Conservation (phyloP, 73 alveolate species). For the Diophrys sp. region DNA sequence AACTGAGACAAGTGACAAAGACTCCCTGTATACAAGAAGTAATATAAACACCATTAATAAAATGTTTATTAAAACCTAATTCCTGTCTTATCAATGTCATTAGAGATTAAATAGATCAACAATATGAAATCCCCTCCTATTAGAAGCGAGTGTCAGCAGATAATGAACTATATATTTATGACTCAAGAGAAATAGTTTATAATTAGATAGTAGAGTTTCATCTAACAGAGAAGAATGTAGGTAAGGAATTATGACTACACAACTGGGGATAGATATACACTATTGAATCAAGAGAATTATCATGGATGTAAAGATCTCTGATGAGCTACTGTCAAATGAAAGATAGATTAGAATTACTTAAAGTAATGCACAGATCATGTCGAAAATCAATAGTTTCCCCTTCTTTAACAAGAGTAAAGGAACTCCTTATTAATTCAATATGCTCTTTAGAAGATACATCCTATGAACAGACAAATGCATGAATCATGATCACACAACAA, state of each 20-base stretch:
- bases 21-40: slow-evolving; percentile 1
- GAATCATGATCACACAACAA: background rate
- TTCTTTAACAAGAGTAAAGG: background rate
- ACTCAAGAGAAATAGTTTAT: background rate
- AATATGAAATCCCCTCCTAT: background rate
- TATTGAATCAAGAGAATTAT: slow-evolving; percentile 2
- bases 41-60: background rate
- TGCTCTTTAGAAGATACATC: slow-evolving; percentile 8
- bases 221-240: slow-evolving; percentile 13
- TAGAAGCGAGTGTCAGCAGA: background rate
- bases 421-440: background rate
- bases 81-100: slow-evolving; percentile 20
- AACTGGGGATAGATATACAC: slow-evolving; percentile 2
- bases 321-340: slow-evolving; percentile 5
- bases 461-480: slow-evolving; percentile 13
- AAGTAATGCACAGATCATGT: background rate
- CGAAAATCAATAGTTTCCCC: background rate
- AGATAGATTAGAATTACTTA: slow-evolving; percentile 10
- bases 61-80: background rate
- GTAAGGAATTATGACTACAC: background rate
- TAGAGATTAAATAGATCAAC: background rate
- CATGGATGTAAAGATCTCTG: slow-evolving; percentile 10
- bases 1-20: background rate
- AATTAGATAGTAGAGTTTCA: slow-evolving; percentile 13
- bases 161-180: background rate